phyloP scores from a whole-genome alignment of 345 rosid genomes.

The Clausena lansium region DNA sequence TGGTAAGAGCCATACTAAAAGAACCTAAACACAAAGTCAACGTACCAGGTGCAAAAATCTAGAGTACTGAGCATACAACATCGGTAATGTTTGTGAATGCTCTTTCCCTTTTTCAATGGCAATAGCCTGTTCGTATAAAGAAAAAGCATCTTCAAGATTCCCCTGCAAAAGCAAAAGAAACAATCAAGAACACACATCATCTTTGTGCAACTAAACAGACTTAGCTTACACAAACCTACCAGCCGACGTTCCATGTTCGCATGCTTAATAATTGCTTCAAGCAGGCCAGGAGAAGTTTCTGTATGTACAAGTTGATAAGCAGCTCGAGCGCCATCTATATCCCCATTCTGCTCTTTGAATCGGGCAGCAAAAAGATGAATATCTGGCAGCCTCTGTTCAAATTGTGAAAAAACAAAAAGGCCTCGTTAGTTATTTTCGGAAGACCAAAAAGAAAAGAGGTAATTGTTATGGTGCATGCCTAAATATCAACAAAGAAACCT shows the following conservation, averaged over 20 bases:
- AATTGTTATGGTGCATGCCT: not conserved
- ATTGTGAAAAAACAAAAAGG: constrained; percentile 12
- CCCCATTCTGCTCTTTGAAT: constrained; percentile 82
- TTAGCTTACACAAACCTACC: constrained; percentile 46
- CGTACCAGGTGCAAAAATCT: constrained; percentile 78
- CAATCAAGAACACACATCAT: constrained; percentile 13
- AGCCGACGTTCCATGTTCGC: constrained; percentile 92
- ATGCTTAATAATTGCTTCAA: constrained; percentile 94
- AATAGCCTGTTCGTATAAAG: constrained; percentile 84
- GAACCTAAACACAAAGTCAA: not conserved
- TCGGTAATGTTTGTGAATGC: constrained; percentile 68
- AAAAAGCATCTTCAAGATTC: constrained; percentile 69
- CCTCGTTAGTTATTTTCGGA: not conserved
- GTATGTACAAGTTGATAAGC: constrained; percentile 79
- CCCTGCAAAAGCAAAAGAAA: constrained; percentile 53
- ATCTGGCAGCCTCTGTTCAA: constrained; percentile 81
- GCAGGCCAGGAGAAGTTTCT: constrained; percentile 89
- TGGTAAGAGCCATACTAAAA: not conserved
- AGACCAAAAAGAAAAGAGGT: not conserved
- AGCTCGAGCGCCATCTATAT: constrained; percentile 82
- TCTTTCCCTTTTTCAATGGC: constrained; percentile 97
- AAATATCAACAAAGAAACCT: not conserved
- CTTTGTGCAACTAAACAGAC: too few relatives aligned
- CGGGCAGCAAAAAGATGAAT: constrained; percentile 91
- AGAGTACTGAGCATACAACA: constrained; percentile 84